These are phyloP conservation scores for Cicer arietinum DNA, from an alignment of 306 rosid species.

Conservation along the genomic window DNA sequence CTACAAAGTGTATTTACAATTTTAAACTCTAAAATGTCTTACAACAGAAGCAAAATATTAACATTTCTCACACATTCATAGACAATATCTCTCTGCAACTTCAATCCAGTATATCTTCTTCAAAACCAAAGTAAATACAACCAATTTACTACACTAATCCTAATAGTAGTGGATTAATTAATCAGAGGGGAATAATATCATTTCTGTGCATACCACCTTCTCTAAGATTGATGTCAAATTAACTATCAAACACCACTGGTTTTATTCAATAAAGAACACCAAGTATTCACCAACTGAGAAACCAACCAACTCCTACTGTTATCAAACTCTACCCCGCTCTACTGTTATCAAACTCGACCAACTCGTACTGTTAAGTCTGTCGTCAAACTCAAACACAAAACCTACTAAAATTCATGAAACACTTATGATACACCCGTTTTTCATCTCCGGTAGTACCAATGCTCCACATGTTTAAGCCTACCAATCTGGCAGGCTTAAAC, in stretches of 20 bases:
- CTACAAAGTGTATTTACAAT: background rate
- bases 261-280: background rate
- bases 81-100: background rate
- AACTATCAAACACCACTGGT: slow-evolving; percentile 9
- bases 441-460: background rate
- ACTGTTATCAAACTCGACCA: background rate
- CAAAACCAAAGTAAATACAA: slow-evolving; percentile 30
- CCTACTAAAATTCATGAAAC: slow-evolving; percentile 8
- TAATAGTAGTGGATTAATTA: too few species aligned
- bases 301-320: background rate
- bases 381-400: background rate
- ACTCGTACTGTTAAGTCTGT: too few species aligned
- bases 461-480: background rate
- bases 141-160: background rate
- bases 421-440: background rate
- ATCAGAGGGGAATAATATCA: background rate
- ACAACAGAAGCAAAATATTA: slow-evolving; percentile 1
- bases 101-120: slow-evolving; percentile 19
- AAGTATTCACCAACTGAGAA: background rate
- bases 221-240: background rate
- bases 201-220: slow-evolving; percentile 14
- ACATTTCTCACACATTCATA: slow-evolving; percentile 18
- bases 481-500: background rate
- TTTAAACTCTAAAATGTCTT: background rate
- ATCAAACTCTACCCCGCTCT: slow-evolving; percentile 17